Evolutionary conservation across 176 grass and related monocot genomes (phyloP), one percentile per base, ranked within the genome.

Genomic region (Musa itinerans): DNA sequence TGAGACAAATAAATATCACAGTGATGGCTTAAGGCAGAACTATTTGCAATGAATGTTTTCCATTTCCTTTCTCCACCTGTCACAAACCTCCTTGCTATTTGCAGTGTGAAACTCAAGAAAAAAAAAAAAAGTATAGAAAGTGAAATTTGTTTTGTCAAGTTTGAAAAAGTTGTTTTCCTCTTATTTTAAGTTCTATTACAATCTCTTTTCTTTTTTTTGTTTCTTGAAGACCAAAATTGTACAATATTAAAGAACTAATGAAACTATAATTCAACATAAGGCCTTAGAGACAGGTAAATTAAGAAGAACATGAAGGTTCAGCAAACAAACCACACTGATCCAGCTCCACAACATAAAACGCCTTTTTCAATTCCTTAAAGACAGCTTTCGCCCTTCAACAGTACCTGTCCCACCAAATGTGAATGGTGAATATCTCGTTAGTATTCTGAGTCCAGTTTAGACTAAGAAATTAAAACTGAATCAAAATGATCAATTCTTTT

Each of bases 321-420:
- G 20, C 34, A 17, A 80, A 68, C 66, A 80, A 74, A 92, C 89
- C 89, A 86, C 83, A 68, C 19, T 88, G 83, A 73, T 92, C 86
- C 50, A 92, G 83, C 81, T 92, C 89, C 21, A 88, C 83, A 1
- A 92, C 78, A 86, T 88, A 81, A 3, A 86, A 83, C 12, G 79
- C 71, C 54, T 83, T 86, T 77, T 86, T 86, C 59, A 83, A 77
- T 3, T 92, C 89, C 72, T 88, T 81, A 77, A 92, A 92, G n/a
- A 86, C 89, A 17, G 86, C 74, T 66, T 92, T 92, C 3, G 83
- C 89, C 81, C 81, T 85, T 79, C 34, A 79, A 64, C 86, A 92
- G 59, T 88, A 92, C 78, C 89, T 92, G 83, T 65, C n/a, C 19
- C 51, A 56, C 13, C 27, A 62, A 17, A 51, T 8, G 16, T 50